Evolutionary conservation across 345 rosid genomes (phyloP).

Genomic region (Stellera chamaejasme): DNA sequence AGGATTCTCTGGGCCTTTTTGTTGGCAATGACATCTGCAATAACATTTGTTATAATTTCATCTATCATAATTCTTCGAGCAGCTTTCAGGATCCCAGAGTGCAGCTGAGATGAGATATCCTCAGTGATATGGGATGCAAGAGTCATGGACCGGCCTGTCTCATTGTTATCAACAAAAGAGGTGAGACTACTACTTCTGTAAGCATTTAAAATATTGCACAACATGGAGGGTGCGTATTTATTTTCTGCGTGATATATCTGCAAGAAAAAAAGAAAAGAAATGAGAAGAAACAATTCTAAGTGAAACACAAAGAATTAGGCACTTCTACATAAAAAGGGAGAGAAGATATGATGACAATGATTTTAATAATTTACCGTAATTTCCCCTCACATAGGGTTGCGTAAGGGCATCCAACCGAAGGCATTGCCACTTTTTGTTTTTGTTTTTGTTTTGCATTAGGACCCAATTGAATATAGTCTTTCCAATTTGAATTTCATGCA

Average conservation of each 20-base stretch:
- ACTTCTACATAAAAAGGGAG: too few species aligned
- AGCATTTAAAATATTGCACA: slow-evolving; percentile 44
- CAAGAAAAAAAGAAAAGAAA: slow-evolving; percentile 13
- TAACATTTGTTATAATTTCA: slow-evolving; percentile 61
- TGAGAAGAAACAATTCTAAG: slow-evolving; percentile 2
- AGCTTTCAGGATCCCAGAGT: slow-evolving; percentile 61
- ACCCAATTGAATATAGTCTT: too few species aligned
- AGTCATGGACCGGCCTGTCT: slow-evolving; percentile 22
- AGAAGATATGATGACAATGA: too few species aligned
- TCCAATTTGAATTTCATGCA: too few species aligned
- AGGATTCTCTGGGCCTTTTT: slow-evolving; percentile 42
- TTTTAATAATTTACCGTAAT: too few species aligned
- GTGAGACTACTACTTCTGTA: slow-evolving; percentile 32
- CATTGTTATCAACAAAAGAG: slow-evolving; percentile 19
- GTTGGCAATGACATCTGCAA: slow-evolving; percentile 40
- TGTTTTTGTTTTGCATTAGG: too few species aligned
- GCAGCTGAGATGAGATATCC: slow-evolving; percentile 71
- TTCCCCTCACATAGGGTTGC: too few species aligned
- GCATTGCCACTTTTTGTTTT: too few species aligned
- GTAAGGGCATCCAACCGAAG: too few species aligned
- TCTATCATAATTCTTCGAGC: slow-evolving; percentile 81
- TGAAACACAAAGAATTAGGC: too few species aligned
- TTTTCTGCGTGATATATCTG: slow-evolving; percentile 65
- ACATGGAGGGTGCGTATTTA: slow-evolving; percentile 38
- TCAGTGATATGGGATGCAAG: slow-evolving; percentile 55